These are phyloP conservation scores for Globisporangium okanoganense DNA, from an alignment of 352 stramenopile genomes.

Conservation along the genomic window DNA sequence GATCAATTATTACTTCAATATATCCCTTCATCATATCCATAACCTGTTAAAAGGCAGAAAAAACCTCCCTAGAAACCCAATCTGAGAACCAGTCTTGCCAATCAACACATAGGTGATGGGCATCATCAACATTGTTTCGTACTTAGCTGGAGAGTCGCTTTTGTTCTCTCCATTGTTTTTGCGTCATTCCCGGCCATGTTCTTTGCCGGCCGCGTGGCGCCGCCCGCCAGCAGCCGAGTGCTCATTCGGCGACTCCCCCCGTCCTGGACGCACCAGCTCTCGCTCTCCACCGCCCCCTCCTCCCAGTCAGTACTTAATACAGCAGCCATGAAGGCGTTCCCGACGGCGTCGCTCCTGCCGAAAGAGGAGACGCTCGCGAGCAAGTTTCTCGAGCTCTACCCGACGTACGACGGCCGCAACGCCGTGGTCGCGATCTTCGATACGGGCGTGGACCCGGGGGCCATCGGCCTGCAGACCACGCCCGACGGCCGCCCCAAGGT, in stretches of 20 bases:
- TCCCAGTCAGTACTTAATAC: too few species aligned
- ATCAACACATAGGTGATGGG: too few species aligned
- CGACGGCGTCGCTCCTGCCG: constrained; percentile 70
- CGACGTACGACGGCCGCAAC: constrained; percentile 87
- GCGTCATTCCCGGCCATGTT: not conserved
- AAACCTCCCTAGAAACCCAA: too few species aligned
- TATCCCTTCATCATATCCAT: too few species aligned
- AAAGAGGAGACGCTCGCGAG: constrained; percentile 90
- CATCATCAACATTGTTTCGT: too few species aligned
- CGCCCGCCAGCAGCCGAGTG: not conserved
- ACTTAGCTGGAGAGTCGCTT: too few species aligned
- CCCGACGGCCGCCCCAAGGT: constrained; percentile 90
- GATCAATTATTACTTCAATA: too few species aligned
- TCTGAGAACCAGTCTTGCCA: too few species aligned
- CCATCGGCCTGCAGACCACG: constrained; percentile 82
- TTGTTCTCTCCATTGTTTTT: too few species aligned
- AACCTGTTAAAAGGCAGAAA: too few species aligned
- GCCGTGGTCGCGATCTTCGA: constrained; percentile 95
- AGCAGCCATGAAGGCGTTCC: constrained; percentile 49
- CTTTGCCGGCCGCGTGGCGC: constrained; percentile 3
- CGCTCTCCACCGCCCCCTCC: not conserved
- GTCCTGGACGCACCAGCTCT: constrained; percentile 1
- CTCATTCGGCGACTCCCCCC: constrained; percentile 13
- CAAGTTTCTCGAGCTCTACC: constrained; percentile 74
- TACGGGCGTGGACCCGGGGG: constrained; percentile 93